Percentiles rank a stretch among this genome's conserved stretches.
Evolutionary conservation across 2,329 filamentous ascomycete species (phyloP).

Genomic region (Chalaropsis thielavioides): DNA sequence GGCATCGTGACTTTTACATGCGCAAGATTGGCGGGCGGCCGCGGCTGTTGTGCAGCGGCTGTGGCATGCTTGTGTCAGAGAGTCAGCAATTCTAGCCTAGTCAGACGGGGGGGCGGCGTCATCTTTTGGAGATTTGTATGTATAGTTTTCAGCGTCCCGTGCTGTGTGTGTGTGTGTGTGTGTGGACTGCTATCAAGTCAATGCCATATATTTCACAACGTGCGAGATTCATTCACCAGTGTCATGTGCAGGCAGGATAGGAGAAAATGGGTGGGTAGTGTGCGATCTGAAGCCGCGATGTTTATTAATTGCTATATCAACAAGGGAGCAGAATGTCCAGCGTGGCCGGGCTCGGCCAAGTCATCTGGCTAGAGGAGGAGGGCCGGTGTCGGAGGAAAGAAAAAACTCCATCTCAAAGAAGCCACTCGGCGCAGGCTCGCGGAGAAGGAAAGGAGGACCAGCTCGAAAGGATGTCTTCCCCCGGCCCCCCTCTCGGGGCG

Average conservation of each 20-base stretch:
- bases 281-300: not conserved
- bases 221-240: not conserved
- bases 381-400: not conserved
- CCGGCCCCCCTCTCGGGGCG: too few relatives aligned
- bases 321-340: not conserved
- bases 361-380: not conserved
- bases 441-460: too few relatives aligned
- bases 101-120: not conserved
- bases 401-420: not conserved
- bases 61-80: slow-evolving; percentile 5
- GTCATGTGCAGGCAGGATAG: too few relatives aligned
- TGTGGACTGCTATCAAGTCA: not conserved
- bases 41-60: slow-evolving; percentile 5
- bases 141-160: not conserved
- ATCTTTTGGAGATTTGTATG: not conserved
- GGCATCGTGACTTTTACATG: slow-evolving; percentile 6
- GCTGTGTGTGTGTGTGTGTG: too few relatives aligned
- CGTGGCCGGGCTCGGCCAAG: not conserved
- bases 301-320: not conserved
- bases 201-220: not conserved
- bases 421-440: too few relatives aligned
- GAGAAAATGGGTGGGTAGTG: too few relatives aligned
- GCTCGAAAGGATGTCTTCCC: too few relatives aligned
- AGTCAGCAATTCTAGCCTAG: not conserved
- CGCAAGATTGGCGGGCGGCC: slow-evolving; percentile 8